These are phyloP conservation scores for Vinca minor DNA, from an alignment of 257 asterid species.

Conservation along the genomic window DNA sequence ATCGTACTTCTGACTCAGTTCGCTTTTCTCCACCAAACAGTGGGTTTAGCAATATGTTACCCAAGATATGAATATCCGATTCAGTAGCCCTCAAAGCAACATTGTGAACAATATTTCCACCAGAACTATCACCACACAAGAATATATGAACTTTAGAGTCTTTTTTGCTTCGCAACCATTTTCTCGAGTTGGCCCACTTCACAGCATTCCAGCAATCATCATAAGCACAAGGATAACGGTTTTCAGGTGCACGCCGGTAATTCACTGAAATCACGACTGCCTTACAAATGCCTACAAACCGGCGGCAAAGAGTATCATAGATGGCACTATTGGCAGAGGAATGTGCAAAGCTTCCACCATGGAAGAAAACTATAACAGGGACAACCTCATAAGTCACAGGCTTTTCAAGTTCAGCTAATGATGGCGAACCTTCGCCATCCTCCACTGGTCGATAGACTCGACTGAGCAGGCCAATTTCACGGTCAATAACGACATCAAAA, in stretches of 20 bases:
- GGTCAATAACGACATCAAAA: conserved; percentile 62
- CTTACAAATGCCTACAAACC: conserved; percentile 51
- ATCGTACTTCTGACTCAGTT: conserved; percentile 51
- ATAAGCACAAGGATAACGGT: conserved; percentile 65
- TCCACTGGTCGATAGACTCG: conserved; percentile 45
- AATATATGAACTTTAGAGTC: conserved; percentile 45
- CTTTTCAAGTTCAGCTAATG: conserved; percentile 39
- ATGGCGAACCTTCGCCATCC: conserved; percentile 29
- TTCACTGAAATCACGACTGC: conserved; percentile 77
- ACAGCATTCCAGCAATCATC: conserved; percentile 86
- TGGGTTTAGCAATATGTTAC: conserved; percentile 64
- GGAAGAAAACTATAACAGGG: conserved; percentile 73
- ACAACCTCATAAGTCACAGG: conserved; percentile 51
- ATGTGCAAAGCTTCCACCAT: conserved; percentile 86
- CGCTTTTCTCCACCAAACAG: conserved; percentile 68
- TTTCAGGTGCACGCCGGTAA: conserved; percentile 73
- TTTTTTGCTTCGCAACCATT: conserved; percentile 58
- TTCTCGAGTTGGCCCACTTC: conserved; percentile 54
- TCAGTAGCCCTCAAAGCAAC: conserved; percentile 66
- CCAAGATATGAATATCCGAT: conserved; percentile 44
- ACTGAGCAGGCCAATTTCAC: conserved; percentile 55
- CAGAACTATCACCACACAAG: conserved; percentile 75
- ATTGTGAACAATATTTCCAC: conserved; percentile 79
- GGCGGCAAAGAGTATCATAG: conserved; percentile 75
- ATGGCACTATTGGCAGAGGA: conserved; percentile 84